A percentile compares a stretch with the other conserved stretches of the same genome.
phyloP scores from a whole-genome alignment of 2,329 filamentous ascomycete genomes.

The Xenoacremonium recifei region DNA sequence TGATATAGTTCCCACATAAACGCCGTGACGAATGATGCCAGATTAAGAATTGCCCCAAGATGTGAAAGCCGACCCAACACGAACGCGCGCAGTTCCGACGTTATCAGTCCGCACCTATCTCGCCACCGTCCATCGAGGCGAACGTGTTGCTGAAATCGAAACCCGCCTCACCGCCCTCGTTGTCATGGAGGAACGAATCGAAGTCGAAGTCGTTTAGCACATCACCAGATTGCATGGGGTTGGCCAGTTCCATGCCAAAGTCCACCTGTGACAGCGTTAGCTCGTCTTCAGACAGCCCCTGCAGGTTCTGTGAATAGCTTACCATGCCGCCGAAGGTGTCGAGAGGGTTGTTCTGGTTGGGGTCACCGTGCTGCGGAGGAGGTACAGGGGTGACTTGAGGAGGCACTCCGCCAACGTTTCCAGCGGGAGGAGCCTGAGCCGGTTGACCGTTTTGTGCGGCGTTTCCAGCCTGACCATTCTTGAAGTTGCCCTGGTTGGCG shows the following conservation, averaged over 20 bases:
- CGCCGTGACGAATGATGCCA: constrained; percentile 41
- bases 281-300: constrained; percentile 6
- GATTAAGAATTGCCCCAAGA: constrained; percentile 35
- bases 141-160: constrained; percentile 58
- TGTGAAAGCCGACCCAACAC: constrained; percentile 27
- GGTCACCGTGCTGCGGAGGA: constrained; percentile 46
- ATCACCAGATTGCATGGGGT: constrained; percentile 52
- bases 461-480: constrained; percentile 28
- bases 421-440: constrained; percentile 30
- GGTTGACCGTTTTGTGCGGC: constrained; percentile 31
- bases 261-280: constrained; percentile 34
- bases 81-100: too few species aligned
- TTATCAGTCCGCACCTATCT: constrained; percentile 57
- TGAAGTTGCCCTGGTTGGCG: constrained; percentile 49
- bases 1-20: constrained; percentile 40
- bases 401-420: constrained; percentile 27
- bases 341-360: constrained; percentile 43
- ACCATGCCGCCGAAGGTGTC: constrained; percentile 45
- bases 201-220: constrained; percentile 67
- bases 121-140: constrained; percentile 51
- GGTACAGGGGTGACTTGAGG: constrained; percentile 43
- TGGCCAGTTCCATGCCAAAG: constrained; percentile 55
- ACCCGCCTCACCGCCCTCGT: constrained; percentile 43
- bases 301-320: constrained; percentile 19
- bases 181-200: constrained; percentile 64